Conservation (phyloP, 2,329 filamentous ascomycete species). For the Beauveria sp. region DNA sequence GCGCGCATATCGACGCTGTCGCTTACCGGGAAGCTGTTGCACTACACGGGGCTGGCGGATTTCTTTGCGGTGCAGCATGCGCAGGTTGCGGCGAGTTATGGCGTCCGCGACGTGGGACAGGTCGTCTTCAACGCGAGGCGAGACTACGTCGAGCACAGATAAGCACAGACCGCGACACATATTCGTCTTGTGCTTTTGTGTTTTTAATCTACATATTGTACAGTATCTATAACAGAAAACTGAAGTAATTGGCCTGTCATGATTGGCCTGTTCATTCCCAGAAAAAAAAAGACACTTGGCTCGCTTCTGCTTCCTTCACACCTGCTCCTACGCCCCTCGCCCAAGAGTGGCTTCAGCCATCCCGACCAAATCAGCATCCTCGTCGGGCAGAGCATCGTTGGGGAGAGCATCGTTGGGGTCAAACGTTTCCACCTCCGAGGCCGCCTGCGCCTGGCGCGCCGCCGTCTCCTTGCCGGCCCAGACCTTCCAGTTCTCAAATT, state of each 20-base stretch:
- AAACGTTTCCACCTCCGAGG: constrained; percentile 35
- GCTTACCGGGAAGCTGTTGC: constrained; percentile 71
- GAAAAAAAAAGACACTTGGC: neutral
- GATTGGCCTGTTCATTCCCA: neutral
- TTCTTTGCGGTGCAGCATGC: constrained; percentile 78
- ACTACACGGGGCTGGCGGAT: constrained; percentile 58
- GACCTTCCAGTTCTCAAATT: constrained; percentile 76
- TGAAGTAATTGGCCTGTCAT: too few species aligned
- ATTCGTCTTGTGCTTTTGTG: neutral
- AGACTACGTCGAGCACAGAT: constrained; percentile 10
- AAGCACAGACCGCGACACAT: neutral
- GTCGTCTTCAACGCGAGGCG: constrained; percentile 33
- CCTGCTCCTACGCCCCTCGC: neutral
- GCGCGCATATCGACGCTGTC: constrained; percentile 77
- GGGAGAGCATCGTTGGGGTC: constrained; percentile 30
- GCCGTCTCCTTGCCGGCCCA: constrained; percentile 56
- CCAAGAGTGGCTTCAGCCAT: constrained; percentile 12
- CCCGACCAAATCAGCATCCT: constrained; percentile 17
- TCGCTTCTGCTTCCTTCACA: neutral
- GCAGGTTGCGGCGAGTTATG: constrained; percentile 44
- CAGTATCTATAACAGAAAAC: constrained; percentile 12
- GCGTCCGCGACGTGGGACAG: constrained; percentile 29
- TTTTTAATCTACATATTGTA: constrained; percentile 16
- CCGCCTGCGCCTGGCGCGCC: constrained; percentile 31
- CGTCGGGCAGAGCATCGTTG: constrained; percentile 14